Base-by-base conservation (phyloP, 768 basidiomycete genomes). In the Melanogaster broomeanus region DNA sequence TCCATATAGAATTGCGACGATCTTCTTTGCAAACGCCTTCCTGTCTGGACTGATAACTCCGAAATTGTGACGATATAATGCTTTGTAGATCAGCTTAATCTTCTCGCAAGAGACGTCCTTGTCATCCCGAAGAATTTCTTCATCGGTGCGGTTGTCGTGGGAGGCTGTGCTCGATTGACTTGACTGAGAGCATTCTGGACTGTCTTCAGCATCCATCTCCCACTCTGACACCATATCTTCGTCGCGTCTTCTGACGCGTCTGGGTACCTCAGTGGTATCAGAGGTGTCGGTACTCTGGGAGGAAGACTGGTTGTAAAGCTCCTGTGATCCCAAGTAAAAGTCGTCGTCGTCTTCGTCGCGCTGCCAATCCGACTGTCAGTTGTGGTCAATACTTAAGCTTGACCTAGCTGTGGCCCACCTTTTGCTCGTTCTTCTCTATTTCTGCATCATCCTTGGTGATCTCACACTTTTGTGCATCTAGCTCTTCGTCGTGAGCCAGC, bases 401-500 rank as follows among this genome's bases (percentile, higher is more conserved):
- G 19, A 28, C 31, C 31, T 13, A 13, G 28, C 28, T 30, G 24
- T 21, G 27, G 15, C 33, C 21, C 33, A 51, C 53, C 41, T 51
- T 55, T 21, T 37, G 34, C 19, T 55, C 39, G 39, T 27, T 25
- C 19, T 22, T 55, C 41, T 48, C 42, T 12, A 58, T 55, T 16
- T 28, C 35, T 27, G 27, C 24, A 25, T 55, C 42, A 25, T 58
- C 49, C 37, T 44, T 51, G 19, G 19, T 22, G 22, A 33, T 51
- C 27, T 52, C 52, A 19, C 24, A n/a, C 24, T 28, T 48, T 30
- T 44, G 43, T 38, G 41, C 44, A 10, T 34, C 33, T 11, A 37
- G 31, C 22, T 55, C 54, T 16, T 55, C 54, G 40, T 51, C 54
- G 24, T 51, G 49, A 28, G 53, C 49, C 25, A 58, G 43, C 33